Base-by-base conservation (phyloP, 768 basidiomycete species). In the Glaciozyma martinii region DNA sequence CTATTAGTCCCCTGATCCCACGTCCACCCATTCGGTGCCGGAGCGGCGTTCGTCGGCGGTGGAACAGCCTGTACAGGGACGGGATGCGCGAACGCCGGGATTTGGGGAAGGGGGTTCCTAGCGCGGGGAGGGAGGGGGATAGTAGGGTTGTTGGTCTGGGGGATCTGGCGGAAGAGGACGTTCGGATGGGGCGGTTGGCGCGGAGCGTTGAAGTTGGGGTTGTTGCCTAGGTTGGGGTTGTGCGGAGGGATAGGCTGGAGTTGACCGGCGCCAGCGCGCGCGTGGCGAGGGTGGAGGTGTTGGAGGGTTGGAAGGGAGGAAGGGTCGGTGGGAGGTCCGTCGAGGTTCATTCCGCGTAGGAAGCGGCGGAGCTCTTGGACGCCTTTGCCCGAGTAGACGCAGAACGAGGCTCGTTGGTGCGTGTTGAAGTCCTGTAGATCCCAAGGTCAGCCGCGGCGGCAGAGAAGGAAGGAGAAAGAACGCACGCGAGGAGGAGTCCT, bases 351-450 rank as follows among this genome's bases (percentile, higher is more conserved):
- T 3, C 61, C 43, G 30, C 62, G 56, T 21, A 99, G 79, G 76
- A 85, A 92, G 23, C 83, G 79, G 40, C 94, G 83, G 25, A 99
- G 81, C 56, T 90, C 85, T 16, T 82, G 78, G 3, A 99, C 89
- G 10, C 94, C 93, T 70, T 86, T 85, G 27, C 91, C 90, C 16
- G 94, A 97, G 79, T 89, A 99, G 21, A 99, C 95, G 77, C 95
- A 98, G 75, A 98, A 99, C 6, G 90, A 84, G 25, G 83, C 80
- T 56, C 90, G 85, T 75, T 99, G 95, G 55, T 85, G 86, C 44
- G 85, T 80, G 74, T 89, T 97, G 76, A 94, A 98, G 62, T 94
- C 90, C 90, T 94, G 74, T 7, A 53, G 30, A 18, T 16, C 37
- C 1, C 15, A 3, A 12, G 13, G 42, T n/a, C 16, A 21, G n/a